Percentiles rank a stretch among this genome's conserved stretches.
Evolutionary conservation across 345 rosid genomes (phyloP).

Genomic region (Clausena lansium): DNA sequence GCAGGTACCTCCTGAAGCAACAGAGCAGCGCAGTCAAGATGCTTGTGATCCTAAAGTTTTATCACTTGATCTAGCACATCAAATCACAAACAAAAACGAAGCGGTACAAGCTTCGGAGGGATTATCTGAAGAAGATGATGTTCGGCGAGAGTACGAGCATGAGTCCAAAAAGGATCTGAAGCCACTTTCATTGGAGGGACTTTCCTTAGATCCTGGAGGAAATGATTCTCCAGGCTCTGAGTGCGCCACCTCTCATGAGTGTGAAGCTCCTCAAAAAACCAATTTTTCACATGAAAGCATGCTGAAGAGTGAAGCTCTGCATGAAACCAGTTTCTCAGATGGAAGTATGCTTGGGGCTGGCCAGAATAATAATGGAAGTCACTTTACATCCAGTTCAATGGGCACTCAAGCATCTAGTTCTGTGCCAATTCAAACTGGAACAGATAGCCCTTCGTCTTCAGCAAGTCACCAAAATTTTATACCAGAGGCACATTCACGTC

Average conservation of each 20-base stretch:
- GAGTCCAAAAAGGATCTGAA: constrained; percentile 29
- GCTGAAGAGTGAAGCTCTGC: constrained; percentile 28
- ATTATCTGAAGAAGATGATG: constrained; percentile 24
- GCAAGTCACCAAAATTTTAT: constrained; percentile 29
- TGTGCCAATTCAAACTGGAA: constrained; percentile 32
- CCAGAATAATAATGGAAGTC: constrained; percentile 30
- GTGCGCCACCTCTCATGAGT: constrained; percentile 15
- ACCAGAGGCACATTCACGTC: constrained; percentile 15
- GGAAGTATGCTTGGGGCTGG: constrained; percentile 29
- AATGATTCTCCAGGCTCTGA: constrained; percentile 20
- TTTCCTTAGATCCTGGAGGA: constrained; percentile 35
- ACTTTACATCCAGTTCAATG: constrained; percentile 27
- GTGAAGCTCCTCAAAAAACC: constrained; percentile 30
- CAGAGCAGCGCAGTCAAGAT: constrained; percentile 24
- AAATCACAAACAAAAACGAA: constrained; percentile 28
- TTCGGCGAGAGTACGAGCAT: constrained; percentile 20
- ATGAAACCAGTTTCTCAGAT: constrained; percentile 30
- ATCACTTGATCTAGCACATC: constrained; percentile 18
- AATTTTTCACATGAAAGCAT: constrained; percentile 26
- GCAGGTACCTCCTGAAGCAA: constrained; percentile 19
- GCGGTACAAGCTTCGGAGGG: constrained; percentile 25
- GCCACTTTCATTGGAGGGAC: constrained; percentile 44
- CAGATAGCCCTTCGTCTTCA: constrained; percentile 23
- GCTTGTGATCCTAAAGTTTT: constrained; percentile 17
- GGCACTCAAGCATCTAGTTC: constrained; percentile 41